These are phyloP conservation scores for Nannochloropsis salina DNA, from an alignment of 108 stramenopile genomes.

Conservation along the genomic window DNA sequence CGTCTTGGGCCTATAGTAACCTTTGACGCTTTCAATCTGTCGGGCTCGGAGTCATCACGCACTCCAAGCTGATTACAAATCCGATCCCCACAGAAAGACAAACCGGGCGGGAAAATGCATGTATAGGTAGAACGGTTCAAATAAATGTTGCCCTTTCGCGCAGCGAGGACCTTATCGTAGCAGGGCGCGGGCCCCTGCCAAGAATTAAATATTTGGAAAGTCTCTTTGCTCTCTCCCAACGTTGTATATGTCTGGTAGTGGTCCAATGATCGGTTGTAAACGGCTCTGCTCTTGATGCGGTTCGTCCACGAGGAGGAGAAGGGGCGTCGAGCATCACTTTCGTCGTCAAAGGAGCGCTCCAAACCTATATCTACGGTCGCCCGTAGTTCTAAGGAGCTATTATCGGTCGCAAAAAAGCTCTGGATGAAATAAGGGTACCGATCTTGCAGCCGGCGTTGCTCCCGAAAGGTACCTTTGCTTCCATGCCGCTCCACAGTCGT, in stretches of 20 bases:
- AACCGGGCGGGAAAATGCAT: background rate
- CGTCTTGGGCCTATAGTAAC: too few species aligned
- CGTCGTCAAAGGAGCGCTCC: background rate
- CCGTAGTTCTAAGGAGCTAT: background rate
- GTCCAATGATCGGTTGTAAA: background rate
- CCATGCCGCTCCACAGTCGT: constrained; percentile 1
- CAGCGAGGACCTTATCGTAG: background rate
- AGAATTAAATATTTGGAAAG: background rate
- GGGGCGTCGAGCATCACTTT: background rate
- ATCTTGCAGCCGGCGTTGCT: background rate
- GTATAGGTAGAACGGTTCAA: background rate
- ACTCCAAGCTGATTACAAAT: background rate
- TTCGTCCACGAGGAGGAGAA: background rate
- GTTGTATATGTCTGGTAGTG: background rate
- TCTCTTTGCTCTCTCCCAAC: background rate
- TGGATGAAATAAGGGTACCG: constrained; percentile 14
- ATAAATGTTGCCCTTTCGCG: background rate
- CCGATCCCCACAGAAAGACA: constrained; percentile 2
- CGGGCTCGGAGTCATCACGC: too few species aligned
- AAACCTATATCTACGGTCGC: background rate
- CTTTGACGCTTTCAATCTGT: too few species aligned
- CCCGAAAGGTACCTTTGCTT: background rate
- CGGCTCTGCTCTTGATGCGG: background rate
- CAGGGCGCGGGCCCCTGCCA: background rate
- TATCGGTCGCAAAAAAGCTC: background rate